A percentile compares a stretch with the other conserved stretches of the same genome.
Evolutionary conservation across 176 grass and related monocot species (phyloP).

Genomic region (Avena sativa): DNA sequence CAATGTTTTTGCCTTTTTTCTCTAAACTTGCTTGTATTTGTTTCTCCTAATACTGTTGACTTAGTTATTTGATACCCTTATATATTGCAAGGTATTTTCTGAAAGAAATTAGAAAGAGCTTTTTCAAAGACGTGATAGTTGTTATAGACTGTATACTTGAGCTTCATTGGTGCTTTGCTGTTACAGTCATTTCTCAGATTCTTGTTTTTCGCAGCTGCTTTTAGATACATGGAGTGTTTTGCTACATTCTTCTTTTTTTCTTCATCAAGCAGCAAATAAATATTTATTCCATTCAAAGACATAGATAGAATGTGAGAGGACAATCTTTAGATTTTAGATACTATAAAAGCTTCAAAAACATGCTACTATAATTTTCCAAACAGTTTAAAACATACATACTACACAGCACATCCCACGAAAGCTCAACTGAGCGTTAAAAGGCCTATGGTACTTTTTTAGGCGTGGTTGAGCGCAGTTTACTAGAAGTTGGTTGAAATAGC

Average conservation of each 20-base stretch:
- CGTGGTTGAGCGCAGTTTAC: neutral
- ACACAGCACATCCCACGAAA: neutral
- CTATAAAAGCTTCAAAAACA: neutral
- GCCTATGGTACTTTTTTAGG: neutral
- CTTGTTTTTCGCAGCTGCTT: neutral
- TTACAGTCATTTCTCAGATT: neutral
- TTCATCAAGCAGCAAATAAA: neutral
- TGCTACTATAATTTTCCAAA: neutral
- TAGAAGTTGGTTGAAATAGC: neutral
- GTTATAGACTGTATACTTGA: neutral
- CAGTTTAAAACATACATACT: neutral
- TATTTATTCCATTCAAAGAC: neutral
- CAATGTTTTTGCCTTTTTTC: neutral
- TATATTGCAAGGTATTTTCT: neutral
- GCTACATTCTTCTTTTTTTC: neutral
- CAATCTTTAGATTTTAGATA: neutral
- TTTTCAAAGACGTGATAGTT: neutral
- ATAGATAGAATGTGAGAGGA: neutral
- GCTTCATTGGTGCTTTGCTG: neutral
- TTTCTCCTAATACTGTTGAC: neutral
- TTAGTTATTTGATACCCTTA: neutral
- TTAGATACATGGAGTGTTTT: neutral
- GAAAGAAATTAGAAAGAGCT: neutral
- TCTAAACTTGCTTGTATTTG: neutral
- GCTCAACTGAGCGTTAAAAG: conserved; percentile 1